Base-by-base conservation (phyloP, 306 rosid species). In the Quercus rubra region DNA sequence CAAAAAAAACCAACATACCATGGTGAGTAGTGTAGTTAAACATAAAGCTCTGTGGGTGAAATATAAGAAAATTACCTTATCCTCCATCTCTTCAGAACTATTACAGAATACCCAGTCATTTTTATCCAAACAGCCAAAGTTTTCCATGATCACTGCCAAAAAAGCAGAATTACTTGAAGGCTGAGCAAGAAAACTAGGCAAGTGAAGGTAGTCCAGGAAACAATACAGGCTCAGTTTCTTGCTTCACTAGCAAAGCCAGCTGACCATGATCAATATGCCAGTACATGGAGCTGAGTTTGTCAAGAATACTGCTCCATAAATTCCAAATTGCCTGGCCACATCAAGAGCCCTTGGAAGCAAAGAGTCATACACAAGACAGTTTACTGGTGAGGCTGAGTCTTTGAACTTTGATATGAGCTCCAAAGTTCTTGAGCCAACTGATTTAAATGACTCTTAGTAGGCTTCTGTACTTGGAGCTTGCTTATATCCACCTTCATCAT, bases 331-430 rank as follows among this genome's bases (percentile, higher is more conserved):
- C 55, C 41, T 76, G 11, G 80, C 87, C 78, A 83, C 84, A 18
- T 85, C 87, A 46, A 81, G 73, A 3, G 85, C 86, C 91, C 87
- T 81, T 6, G 91, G 82, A 57, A 88, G 59, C 56, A 78, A n/a
- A 18, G 84, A 83, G 57, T 85, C 86, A 15, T 88, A 88, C 4
- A 85, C 81, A 5, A 88, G n/a, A 73, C 86, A 83, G 35, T 69
- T 71, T 12, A 83, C 83, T 4, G 84, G 84, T 8, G 25, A 80
- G 27, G 49, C 43, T 10, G 74, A 77, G 54, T 56, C 76, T 43
- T 43, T 80, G 76, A 62, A 74, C 63, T 74, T 83, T 20, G 28
- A 2, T 70, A 86, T 64, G 9, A 86, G 85, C 55, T 83, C 77
- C 3, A 83, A 8, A 52, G 85, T 72, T 73, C 25, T 80, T 20